Conservation (phyloP, 257 asterid species). For the Haberlea rhodopensis region DNA sequence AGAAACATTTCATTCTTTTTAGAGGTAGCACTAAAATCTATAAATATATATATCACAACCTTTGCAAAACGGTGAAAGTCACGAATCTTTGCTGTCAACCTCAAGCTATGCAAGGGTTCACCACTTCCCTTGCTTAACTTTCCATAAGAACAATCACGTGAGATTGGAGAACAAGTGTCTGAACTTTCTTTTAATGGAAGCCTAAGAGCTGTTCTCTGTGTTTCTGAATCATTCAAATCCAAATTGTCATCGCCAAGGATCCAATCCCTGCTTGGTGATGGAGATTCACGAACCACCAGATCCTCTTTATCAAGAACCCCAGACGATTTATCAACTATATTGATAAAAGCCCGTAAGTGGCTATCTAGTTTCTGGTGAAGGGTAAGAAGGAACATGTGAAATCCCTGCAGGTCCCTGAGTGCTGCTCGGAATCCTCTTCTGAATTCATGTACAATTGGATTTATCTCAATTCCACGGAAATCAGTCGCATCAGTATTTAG, state of each 20-base stretch:
- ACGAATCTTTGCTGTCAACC: constrained; percentile 87
- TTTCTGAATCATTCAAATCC: constrained; percentile 59
- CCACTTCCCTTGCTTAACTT: constrained; percentile 56
- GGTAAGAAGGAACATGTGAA: constrained; percentile 87
- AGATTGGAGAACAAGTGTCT: constrained; percentile 62
- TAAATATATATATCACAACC: constrained; percentile 43
- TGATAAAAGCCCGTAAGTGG: constrained; percentile 63
- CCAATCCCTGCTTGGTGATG: constrained; percentile 57
- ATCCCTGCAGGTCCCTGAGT: constrained; percentile 85
- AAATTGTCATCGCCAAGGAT: constrained; percentile 38
- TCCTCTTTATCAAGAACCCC: constrained; percentile 83
- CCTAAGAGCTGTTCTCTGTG: constrained; percentile 45
- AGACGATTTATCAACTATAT: constrained; percentile 55
- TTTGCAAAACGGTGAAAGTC: constrained; percentile 89
- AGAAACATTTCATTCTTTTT: too few relatives aligned
- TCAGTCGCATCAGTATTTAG: constrained; percentile 41
- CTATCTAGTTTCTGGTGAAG: constrained; percentile 90
- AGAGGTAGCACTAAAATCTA: too few relatives aligned
- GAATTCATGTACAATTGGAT: constrained; percentile 59
- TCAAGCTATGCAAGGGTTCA: constrained; percentile 76
- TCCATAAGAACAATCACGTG: constrained; percentile 76
- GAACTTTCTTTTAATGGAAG: constrained; percentile 57
- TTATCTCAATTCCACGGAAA: constrained; percentile 45
- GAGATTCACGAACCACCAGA: constrained; percentile 54
- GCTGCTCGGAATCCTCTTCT: constrained; percentile 92